phyloP scores from a whole-genome alignment of 176 grass and related monocot genomes.

The Guadua angustifolia region DNA sequence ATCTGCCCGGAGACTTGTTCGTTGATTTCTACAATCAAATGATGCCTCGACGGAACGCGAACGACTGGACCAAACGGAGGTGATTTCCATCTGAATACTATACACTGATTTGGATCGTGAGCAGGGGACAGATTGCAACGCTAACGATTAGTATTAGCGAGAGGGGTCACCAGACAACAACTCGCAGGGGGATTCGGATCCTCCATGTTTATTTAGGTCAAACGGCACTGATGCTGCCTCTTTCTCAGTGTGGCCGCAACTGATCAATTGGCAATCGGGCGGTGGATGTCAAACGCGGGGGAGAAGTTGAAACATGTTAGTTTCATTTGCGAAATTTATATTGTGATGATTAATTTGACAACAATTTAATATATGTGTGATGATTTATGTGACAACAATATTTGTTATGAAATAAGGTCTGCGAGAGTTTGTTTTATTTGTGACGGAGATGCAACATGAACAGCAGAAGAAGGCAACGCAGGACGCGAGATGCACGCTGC shows the following conservation, averaged over 20 bases:
- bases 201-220: constrained; percentile 21
- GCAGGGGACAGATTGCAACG: constrained; percentile 17
- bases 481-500: too few species aligned
- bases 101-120: constrained; percentile 11
- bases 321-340: too few species aligned
- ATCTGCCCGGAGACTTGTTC: not conserved
- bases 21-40: constrained; percentile 11
- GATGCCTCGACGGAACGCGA: not conserved
- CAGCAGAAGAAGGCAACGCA: too few species aligned
- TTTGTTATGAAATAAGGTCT: too few species aligned
- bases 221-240: not conserved
- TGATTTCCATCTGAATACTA: not conserved
- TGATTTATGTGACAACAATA: too few species aligned
- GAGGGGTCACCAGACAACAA: not conserved
- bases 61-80: constrained; percentile 24
- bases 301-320: not conserved
- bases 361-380: too few species aligned
- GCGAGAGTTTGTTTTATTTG: too few species aligned
- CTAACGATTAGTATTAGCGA: not conserved
- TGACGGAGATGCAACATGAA: too few species aligned
- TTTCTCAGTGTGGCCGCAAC: not conserved
- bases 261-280: not conserved
- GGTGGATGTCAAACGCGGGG: not conserved
- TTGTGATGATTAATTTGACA: too few species aligned
- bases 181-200: not conserved